Percentiles rank a stretch among this genome's conserved stretches.
phyloP scores from a whole-genome alignment of 2,329 filamentous ascomycete genomes.

The Blastomyces silverae region DNA sequence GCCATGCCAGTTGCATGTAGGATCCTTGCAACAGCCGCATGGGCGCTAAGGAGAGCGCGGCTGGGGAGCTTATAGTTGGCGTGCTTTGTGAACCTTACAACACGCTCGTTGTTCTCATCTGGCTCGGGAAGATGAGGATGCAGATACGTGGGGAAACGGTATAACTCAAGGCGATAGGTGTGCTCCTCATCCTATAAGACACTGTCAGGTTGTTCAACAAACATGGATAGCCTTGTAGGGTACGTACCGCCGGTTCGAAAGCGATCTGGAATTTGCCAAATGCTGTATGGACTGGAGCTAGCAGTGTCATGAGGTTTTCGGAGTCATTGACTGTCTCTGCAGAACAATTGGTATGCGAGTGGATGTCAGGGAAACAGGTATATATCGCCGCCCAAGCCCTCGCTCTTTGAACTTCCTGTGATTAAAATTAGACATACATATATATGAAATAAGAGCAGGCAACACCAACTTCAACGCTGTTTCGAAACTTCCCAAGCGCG shows the following conservation, averaged over 20 bases:
- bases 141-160: background rate
- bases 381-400: background rate
- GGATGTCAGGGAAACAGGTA: background rate
- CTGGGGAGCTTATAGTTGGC: background rate
- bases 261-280: conserved; percentile 6
- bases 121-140: background rate
- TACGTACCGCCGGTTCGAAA: conserved; percentile 2
- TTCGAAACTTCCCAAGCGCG: conserved; percentile 4
- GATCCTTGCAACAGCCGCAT: conserved; percentile 1
- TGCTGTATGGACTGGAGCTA: background rate
- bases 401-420: background rate
- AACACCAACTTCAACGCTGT: background rate
- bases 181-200: conserved; percentile 1
- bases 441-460: background rate
- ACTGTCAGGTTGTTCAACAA: background rate
- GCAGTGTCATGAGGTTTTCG: conserved; percentile 1
- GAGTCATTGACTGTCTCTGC: background rate
- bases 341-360: background rate
- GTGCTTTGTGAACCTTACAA: background rate
- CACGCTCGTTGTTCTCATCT: conserved; percentile 1
- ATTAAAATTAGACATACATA: background rate
- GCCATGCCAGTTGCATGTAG: background rate
- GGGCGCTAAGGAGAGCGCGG: background rate
- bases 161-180: background rate
- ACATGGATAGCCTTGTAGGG: background rate